Conservation (phyloP, 2,329 filamentous ascomycete genomes). For the Neopestalotiopsis sp. region DNA sequence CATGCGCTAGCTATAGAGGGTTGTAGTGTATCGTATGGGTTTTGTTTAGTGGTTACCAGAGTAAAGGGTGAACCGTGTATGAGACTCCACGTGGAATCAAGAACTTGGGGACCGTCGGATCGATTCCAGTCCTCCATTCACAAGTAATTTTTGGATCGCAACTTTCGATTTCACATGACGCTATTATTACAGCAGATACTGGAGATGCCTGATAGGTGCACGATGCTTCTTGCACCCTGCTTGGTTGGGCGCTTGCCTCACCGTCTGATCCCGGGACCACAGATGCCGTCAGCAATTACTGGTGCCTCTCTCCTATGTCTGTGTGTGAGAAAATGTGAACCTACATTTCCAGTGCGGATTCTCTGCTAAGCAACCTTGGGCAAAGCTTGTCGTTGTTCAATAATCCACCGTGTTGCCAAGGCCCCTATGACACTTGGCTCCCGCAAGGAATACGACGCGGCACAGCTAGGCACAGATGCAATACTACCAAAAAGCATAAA, state of each 20-base stretch:
- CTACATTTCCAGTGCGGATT: no score
- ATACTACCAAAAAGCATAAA: slow-evolving; percentile 3
- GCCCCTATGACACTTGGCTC: background rate
- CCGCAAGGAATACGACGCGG: background rate
- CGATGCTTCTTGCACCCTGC: background rate
- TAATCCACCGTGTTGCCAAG: background rate
- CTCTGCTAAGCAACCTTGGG: background rate
- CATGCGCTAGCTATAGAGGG: background rate
- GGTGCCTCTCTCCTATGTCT: background rate
- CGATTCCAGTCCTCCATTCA: background rate
- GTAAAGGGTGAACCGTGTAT: background rate
- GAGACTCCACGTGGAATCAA: background rate
- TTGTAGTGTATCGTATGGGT: background rate
- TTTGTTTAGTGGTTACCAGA: background rate
- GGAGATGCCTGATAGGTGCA: background rate
- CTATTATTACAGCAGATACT: background rate
- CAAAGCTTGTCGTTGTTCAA: background rate
- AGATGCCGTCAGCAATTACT: background rate
- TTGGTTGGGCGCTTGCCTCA: background rate
- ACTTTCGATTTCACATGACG: background rate
- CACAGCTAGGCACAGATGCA: background rate
- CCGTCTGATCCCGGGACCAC: background rate
- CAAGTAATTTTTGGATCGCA: background rate
- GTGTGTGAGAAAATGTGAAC: no score
- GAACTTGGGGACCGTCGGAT: background rate